Percentiles rank a stretch among this genome's conserved stretches.
Conservation (phyloP, 1,284 basidiomycete species). For the Termitomyces sp. region DNA sequence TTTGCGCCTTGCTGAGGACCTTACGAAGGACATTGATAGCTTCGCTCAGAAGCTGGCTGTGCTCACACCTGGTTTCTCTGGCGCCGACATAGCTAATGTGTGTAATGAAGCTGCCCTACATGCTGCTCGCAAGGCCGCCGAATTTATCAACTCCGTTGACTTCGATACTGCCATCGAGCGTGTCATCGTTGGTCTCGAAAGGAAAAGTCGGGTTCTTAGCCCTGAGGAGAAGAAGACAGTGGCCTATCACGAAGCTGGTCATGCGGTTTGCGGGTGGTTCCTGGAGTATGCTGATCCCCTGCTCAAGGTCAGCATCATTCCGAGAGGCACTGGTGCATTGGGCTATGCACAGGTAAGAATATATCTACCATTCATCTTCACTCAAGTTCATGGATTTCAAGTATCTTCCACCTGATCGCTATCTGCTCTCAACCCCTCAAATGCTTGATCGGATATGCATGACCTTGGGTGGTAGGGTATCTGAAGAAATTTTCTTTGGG, state of each 20-base stretch:
- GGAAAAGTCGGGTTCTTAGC: slow-evolving; percentile 90
- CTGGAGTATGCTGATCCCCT: slow-evolving; percentile 95
- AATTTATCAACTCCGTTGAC: slow-evolving; percentile 78
- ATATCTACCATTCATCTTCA: slow-evolving; percentile 2
- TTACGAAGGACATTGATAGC: slow-evolving; percentile 51
- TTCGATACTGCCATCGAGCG: slow-evolving; percentile 98
- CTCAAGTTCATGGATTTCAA: slow-evolving; percentile 27
- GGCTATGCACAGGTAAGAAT: slow-evolving; percentile 86
- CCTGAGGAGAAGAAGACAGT: slow-evolving; percentile 98
- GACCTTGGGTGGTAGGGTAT: slow-evolving; percentile 97
- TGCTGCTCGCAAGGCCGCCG: slow-evolving; percentile 82
- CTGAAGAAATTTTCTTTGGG: slow-evolving; percentile 98
- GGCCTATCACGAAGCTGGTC: slow-evolving; percentile 98
- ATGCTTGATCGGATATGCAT: slow-evolving; percentile 96
- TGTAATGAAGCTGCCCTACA: slow-evolving; percentile 98
- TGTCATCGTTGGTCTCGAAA: slow-evolving; percentile 95
- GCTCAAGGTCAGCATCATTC: slow-evolving; percentile 98
- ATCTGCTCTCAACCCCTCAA: slow-evolving; percentile 92
- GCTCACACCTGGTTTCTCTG: slow-evolving; percentile 96
- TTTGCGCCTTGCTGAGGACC: slow-evolving; percentile 61
- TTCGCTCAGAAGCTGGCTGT: slow-evolving; percentile 92
- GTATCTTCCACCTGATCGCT: slow-evolving; percentile 95
- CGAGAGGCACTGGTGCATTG: slow-evolving; percentile 90
- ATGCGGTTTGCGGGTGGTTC: slow-evolving; percentile 98
- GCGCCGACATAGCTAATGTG: slow-evolving; percentile 98